Evolutionary conservation across 75 land plant species (phyloP).

Genomic region (Adiantum capillusveneris): DNA sequence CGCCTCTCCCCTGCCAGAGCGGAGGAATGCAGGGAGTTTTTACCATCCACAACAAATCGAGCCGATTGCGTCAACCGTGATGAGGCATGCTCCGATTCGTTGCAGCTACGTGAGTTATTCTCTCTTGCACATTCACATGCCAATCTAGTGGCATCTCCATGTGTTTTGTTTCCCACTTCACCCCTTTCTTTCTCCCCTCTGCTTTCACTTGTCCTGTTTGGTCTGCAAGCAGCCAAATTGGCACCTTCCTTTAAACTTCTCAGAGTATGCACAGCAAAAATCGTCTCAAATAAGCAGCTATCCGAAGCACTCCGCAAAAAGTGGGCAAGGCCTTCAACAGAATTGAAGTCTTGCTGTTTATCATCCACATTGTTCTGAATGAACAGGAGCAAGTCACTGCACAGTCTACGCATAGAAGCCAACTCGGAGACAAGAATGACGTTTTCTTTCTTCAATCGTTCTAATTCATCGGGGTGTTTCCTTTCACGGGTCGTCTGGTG

Average conservation of each 20-base stretch:
- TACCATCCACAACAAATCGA: background rate
- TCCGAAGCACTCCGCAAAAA: constrained; percentile 1
- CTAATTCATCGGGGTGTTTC: constrained; percentile 55
- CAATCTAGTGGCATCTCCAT: background rate
- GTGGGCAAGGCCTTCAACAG: constrained; percentile 1
- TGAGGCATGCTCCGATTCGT: background rate
- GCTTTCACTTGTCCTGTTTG: background rate
- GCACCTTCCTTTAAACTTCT: constrained; percentile 2
- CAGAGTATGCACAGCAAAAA: constrained; percentile 3
- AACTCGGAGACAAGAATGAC: constrained; percentile 53
- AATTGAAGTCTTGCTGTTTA: background rate
- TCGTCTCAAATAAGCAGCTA: constrained; percentile 1
- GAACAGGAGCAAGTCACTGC: constrained; percentile 34
- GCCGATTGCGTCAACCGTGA: background rate
- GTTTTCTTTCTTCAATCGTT: constrained; percentile 62
- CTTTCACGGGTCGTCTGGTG: constrained; percentile 1
- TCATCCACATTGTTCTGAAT: constrained; percentile 7
- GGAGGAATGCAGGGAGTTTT: background rate
- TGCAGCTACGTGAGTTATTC: too few relatives aligned
- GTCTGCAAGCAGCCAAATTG: background rate
- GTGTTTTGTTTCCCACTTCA: background rate
- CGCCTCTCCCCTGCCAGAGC: background rate
- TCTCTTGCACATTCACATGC: too few relatives aligned
- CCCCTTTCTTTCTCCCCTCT: background rate
- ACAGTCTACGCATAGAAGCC: constrained; percentile 49